Evolutionary conservation across 1,139 yeast genomes (phyloP), one percentile per base, ranked within the genome.

Genomic region (Geotrichum siamense): DNA sequence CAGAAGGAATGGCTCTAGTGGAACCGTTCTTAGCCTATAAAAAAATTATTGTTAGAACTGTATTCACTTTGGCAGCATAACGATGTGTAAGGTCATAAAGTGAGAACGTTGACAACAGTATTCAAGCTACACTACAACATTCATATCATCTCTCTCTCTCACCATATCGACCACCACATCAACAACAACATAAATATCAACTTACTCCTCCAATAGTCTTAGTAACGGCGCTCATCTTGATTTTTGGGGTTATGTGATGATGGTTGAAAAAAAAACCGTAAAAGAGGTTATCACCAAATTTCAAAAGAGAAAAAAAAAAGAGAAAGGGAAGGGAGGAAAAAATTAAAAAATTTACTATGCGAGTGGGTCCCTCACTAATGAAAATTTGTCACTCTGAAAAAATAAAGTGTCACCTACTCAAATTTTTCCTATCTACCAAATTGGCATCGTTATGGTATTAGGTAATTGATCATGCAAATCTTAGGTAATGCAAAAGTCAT

Each of bases 161-260:
- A n/a, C n/a, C n/a, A n/a, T n/a, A n/a, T n/a, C n/a, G n/a, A n/a
- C n/a, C n/a, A n/a, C n/a, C n/a, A n/a, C n/a, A n/a, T n/a, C n/a
- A n/a, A n/a, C n/a, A n/a, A n/a, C n/a, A n/a, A n/a, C n/a, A n/a
- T 8, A 23, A 23, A 23, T 9, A 5, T 28, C 15, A 15, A 60
- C 64, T 54, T 60, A 60, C 64, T 49, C 66, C 66, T 51, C 66
- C 65, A 52, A 62, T 56, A 53, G 58, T 57, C 60, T 61, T 61
- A 51, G 66, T 58, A 54, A 55, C 56, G 55, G 63, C 53, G 58
- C 62, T 58, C 65, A 61, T 62, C 52, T 48, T 51, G 48, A 47
- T 37, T 53, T n/a, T 54, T 39, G 44, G 38, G 39, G 40, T 27
- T 46, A 31, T 43, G 41, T 46, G 45, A 38, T 33, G 45, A 34